Base-by-base conservation (phyloP, 805 yeast species). In the Pichia exigua region DNA sequence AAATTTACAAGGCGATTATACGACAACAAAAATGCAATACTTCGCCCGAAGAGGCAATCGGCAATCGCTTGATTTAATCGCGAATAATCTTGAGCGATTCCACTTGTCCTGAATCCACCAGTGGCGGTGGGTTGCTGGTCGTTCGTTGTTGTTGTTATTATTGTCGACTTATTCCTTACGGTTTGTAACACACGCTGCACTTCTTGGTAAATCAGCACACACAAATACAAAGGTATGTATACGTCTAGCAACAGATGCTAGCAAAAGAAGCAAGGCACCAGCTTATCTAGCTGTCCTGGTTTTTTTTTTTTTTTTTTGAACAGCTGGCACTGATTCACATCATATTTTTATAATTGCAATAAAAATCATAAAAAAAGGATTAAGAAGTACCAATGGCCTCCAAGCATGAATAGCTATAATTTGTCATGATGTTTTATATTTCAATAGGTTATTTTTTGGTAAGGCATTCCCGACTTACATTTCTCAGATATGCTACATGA, bases 71-170 rank as follows among this genome's bases (percentile, higher is more conserved):
- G 20, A 35, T 35, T 35, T 35, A 20, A 35, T 35, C 39, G 39
- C 39, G 39, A 35, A 35, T 35, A 35, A 35, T 35, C 39, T 35
- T 20, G 39, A 35, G 39, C 20, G n/a, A 35, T 35, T 35, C 39
- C 39, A 35, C 18, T 17, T 35, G 39, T 35, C 39, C 18, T 35
- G 43, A 11, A 40, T 41, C 26, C 43, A 41, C 43, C 43, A 41
- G 43, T 41, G 30, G 44, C 26, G 44, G 28, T 42, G 44, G 32
- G 20, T 42, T 42, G 44, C 44, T 42, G 44, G 44, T 26, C 44
- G 27, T 35, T 9, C 20, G 44, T 24, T 42, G 44, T 42, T 42
- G 44, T 42, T 42, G 30, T 17, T 15, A n/a, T 41, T 41, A n/a
- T 17, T 42, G 32, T 17, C 27, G 12, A 21, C 43, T 41, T 41